These are phyloP conservation scores for Metarhizium guizhouense DNA, from an alignment of 2,329 filamentous ascomycete genomes.

Conservation along the genomic window DNA sequence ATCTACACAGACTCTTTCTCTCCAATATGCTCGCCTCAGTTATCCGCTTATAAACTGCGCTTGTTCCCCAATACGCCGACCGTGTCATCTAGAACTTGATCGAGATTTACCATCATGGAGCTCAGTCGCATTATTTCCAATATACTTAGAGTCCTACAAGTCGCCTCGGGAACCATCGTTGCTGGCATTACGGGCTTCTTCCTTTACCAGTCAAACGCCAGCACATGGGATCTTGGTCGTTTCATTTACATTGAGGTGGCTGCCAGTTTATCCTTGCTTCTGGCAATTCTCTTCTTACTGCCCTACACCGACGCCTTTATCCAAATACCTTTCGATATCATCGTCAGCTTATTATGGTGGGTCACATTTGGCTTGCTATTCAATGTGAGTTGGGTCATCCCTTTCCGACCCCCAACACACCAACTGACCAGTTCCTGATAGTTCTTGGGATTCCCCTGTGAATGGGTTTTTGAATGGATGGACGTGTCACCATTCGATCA, in stretches of 20 bases:
- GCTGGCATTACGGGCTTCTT: conserved; percentile 55
- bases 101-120: not conserved
- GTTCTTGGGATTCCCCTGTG: conserved; percentile 34
- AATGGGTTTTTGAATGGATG: conserved; percentile 45
- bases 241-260: conserved; percentile 65
- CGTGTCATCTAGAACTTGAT: not conserved
- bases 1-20: no score
- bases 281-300: conserved; percentile 58
- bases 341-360: conserved; percentile 58
- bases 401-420: not conserved
- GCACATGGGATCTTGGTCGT: conserved; percentile 42
- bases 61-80: not conserved
- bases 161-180: conserved; percentile 56
- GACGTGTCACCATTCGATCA: conserved; percentile 30
- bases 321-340: conserved; percentile 56
- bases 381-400: conserved; percentile 27
- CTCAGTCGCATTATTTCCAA: conserved; percentile 8
- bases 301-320: conserved; percentile 54
- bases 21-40: not conserved
- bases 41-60: not conserved
- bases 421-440: conserved; percentile 4
- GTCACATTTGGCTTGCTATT: conserved; percentile 52
- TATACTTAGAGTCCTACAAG: conserved; percentile 26
- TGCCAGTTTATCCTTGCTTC: conserved; percentile 52
- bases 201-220: conserved; percentile 35